phyloP scores from a whole-genome alignment of 257 asterid species.

The Rauvolfia tetraphylla region DNA sequence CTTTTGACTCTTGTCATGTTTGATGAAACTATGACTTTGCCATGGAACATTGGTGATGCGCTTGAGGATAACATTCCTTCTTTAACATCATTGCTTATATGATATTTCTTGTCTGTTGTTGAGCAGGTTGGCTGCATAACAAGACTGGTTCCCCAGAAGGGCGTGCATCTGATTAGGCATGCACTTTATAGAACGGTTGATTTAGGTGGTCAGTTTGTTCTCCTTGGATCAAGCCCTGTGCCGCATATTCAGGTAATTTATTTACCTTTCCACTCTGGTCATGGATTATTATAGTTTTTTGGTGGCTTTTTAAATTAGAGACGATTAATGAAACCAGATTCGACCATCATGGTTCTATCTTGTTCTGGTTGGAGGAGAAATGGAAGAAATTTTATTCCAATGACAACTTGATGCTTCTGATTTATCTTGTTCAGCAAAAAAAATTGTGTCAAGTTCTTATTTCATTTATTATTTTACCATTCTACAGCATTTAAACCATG shows the following conservation, averaged over 20 bases:
- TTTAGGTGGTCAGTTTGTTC: conserved; percentile 92
- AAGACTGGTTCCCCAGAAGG: conserved; percentile 97
- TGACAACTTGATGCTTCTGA: background rate
- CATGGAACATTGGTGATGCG: background rate
- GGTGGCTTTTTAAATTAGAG: background rate
- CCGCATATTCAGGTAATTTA: conserved; percentile 71
- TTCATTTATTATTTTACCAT: background rate
- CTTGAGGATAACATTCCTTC: background rate
- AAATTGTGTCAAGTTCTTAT: background rate
- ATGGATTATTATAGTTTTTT: background rate
- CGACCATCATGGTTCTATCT: background rate
- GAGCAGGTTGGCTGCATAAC: conserved; percentile 92
- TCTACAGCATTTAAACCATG: background rate
- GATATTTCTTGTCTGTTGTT: conserved; percentile 1
- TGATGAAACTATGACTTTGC: background rate
- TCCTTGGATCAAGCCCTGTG: conserved; percentile 97
- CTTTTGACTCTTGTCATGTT: background rate
- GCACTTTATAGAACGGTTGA: conserved; percentile 85
- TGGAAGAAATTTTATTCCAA: background rate
- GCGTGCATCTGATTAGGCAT: conserved; percentile 94
- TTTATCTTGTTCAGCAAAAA: background rate
- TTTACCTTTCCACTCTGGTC: conserved; percentile 20
- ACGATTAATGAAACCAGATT: background rate
- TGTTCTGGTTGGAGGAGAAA: background rate
- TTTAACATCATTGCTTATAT: background rate